Evolutionary conservation across 306 rosid genomes (phyloP), one percentile per base, ranked within the genome.

Genomic region (Casuarina equisetifolia): DNA sequence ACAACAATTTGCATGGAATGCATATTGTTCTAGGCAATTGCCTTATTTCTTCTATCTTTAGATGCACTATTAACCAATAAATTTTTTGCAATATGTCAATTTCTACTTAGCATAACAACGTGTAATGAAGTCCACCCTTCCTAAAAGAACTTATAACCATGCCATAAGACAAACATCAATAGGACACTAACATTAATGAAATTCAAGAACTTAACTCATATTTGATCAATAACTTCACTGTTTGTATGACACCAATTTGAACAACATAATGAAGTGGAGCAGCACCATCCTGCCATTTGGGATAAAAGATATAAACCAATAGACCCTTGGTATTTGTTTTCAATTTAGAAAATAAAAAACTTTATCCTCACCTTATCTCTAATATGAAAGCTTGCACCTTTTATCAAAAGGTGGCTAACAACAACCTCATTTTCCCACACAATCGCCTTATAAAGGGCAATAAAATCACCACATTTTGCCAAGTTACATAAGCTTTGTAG

Each of bases 111-210:
- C 51, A 92, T 85, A 51, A 97, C 96, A 77, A 92, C 39, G 45
- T 92, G 98, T 88, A 95, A 91, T 6, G 98, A 91, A 46, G 97
- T 92, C 98, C 98, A 95, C 53, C 95, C 98, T 45, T 88, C 97
- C 98, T 95, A 90, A 62, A 79, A 82, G 43, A 19, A 17, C 48
- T 64, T 15, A 75, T 38, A 49, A 79, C 58, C 15, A 74, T n/a
- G 74, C 5, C 59, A 16, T 40, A 73, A 42, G 45, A 36, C 12
- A 79, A 74, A 32, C 57, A n/a, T 13, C 8, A 43, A 71, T 67
- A 20, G 45, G 16, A 69, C 54, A 53, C 40, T 67, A 43, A 53
- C 61, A 44, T 66, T 80, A 66, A 7, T 48, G 49, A 74, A 51
- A 49, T 45, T 61, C 6, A 42, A 63, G 71, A 66, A 15, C 4